phyloP scores from a whole-genome alignment of 2,329 filamentous ascomycete species.

The Beauveria sp. region DNA sequence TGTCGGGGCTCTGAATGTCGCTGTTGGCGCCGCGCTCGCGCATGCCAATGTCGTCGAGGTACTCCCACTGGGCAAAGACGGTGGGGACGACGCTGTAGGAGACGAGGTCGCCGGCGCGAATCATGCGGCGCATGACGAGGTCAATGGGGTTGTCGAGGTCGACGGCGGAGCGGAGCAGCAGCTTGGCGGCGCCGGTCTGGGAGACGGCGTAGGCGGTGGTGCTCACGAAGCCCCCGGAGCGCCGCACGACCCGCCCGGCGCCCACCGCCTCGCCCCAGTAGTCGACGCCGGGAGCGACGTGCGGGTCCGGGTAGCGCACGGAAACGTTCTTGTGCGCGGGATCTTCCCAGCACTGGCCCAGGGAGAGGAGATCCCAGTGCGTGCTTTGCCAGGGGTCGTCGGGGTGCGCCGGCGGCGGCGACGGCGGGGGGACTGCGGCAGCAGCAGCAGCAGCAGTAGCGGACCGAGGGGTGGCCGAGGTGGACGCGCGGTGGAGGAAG shows the following conservation, averaged over 20 bases:
- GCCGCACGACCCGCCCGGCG: slow-evolving; percentile 18
- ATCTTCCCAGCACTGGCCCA: slow-evolving; percentile 10
- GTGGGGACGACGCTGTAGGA: slow-evolving; percentile 19
- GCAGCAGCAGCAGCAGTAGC: no score
- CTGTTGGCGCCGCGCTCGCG: slow-evolving; percentile 15
- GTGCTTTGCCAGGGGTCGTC: slow-evolving; percentile 10
- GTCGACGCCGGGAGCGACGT: slow-evolving; percentile 12
- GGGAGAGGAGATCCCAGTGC: slow-evolving; percentile 10
- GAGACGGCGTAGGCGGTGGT: slow-evolving; percentile 22
- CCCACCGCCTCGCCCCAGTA: slow-evolving; percentile 16
- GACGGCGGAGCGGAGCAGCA: slow-evolving; percentile 15
- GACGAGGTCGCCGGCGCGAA: slow-evolving; percentile 15
- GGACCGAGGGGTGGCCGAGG: no score
- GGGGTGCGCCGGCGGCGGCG: not conserved
- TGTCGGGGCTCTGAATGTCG: slow-evolving; percentile 17
- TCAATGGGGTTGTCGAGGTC: slow-evolving; percentile 21
- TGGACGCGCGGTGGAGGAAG: not conserved
- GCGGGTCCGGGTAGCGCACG: slow-evolving; percentile 14
- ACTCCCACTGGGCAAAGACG: slow-evolving; percentile 22
- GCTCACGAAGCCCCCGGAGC: slow-evolving; percentile 18
- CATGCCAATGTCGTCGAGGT: slow-evolving; percentile 18
- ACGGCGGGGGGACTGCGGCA: no score
- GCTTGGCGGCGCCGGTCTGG: slow-evolving; percentile 21
- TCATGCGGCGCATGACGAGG: slow-evolving; percentile 19
- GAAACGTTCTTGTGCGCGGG: slow-evolving; percentile 1